Base-by-base conservation (phyloP, 73 alveolate species). In the Paramecium primaurelia region DNA sequence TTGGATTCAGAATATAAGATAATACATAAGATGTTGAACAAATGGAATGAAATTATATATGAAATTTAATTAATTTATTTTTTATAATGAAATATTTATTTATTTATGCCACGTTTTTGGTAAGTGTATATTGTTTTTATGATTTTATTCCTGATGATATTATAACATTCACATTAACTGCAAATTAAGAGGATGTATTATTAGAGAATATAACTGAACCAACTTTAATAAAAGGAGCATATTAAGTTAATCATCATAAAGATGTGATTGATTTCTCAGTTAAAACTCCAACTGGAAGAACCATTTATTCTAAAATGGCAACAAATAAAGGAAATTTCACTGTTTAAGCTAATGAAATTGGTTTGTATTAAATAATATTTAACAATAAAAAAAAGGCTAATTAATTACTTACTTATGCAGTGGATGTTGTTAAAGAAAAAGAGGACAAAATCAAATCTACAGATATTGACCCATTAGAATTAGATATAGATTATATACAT, bases 21-120 rank as follows among this genome's bases (percentile, higher is more conserved):
- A 40, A 40, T 7, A 49, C 1, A 4, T 54, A 54, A 54, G 34
- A 18, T n/a, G 69, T 18, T 4, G 69, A 54, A 18, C 14, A 16
- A n/a, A 18, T 54, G 32, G 69, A 54, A 7, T 54, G 69, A 54
- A 54, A 54, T 54, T 54, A 54, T 54, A 49, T 49, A 8, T 4
- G 12, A 49, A 49, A 34, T 12, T 14, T 49, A 12, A 49, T 12
- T 54, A 18, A 54, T 18, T 54, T 54, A 4, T 18, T 18, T 25
- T 68, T 54, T 54, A 54, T 54, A 54, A 54, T 54, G 69, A 18
- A 54, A 54, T 54, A 54, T 22, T 54, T 54, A 54, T 16, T 64
- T 64, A 64, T 64, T 64, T 64, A 64, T 64, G 84, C 91, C 91
- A 80, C 91, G 91, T 80, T 80, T 80, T 26, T 80, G 25, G 44